Percentiles rank a stretch among this genome's conserved stretches.
phyloP scores from a whole-genome alignment of 2,329 filamentous ascomycete genomes.

The Ceratocystiopsis minuta region DNA sequence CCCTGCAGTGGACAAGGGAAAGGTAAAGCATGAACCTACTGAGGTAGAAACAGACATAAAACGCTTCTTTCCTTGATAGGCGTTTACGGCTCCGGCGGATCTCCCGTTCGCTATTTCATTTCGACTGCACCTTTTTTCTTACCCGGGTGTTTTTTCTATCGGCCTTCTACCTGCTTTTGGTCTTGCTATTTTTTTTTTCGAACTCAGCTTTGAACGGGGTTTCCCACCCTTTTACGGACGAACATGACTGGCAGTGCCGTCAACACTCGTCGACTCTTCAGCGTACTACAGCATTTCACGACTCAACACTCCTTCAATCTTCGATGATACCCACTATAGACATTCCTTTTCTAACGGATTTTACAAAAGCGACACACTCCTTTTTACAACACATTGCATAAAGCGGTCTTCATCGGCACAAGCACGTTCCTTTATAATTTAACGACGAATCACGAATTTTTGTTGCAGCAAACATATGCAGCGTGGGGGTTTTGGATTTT shows the following conservation, averaged over 20 bases:
- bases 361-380: constrained; percentile 17
- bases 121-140: constrained; percentile 9
- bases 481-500: neutral
- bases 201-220: constrained; percentile 3
- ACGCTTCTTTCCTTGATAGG: neutral
- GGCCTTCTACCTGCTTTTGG: constrained; percentile 4
- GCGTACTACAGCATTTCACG: neutral
- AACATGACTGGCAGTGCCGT: constrained; percentile 6
- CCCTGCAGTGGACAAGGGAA: constrained; percentile 13
- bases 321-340: constrained; percentile 26
- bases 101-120: neutral
- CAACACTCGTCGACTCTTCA: constrained; percentile 10
- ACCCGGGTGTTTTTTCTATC: neutral
- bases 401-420: constrained; percentile 15
- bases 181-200: constrained; percentile 11
- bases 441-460: constrained; percentile 18
- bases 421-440: constrained; percentile 25
- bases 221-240: neutral
- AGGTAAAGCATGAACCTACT: constrained; percentile 17
- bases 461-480: neutral
- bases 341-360: constrained; percentile 21
- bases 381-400: constrained; percentile 3
- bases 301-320: constrained; percentile 16
- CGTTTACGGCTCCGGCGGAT: neutral
- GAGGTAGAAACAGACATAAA: constrained; percentile 11